phyloP scores from a whole-genome alignment of 2,329 filamentous ascomycete genomes.

The Apiospora malaysiana region DNA sequence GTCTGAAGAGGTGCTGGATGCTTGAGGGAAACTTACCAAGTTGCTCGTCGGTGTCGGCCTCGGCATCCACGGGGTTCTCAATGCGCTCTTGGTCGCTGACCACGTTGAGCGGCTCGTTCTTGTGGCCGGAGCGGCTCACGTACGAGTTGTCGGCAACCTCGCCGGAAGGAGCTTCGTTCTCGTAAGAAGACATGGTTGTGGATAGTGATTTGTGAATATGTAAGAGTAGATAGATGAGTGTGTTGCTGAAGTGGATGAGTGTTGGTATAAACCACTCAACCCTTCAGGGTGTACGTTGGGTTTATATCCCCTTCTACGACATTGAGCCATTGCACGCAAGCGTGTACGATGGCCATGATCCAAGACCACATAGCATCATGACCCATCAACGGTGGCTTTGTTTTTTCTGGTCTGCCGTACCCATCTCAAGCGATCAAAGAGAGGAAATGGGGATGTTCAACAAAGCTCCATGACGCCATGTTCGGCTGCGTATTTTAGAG shows the following conservation, averaged over 20 bases:
- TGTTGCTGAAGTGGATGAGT: slow-evolving; percentile 2
- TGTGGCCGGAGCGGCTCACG: slow-evolving; percentile 41
- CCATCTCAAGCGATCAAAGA: not conserved
- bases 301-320: not conserved
- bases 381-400: not conserved
- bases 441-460: not conserved
- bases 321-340: not conserved
- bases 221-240: too few relatives aligned
- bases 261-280: too few relatives aligned
- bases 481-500: not conserved
- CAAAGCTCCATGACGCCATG: slow-evolving; percentile 4
- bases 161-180: slow-evolving; percentile 33
- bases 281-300: not conserved
- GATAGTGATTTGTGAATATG: not conserved
- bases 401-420: not conserved
- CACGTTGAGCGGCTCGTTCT: slow-evolving; percentile 39
- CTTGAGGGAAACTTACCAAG: slow-evolving; percentile 37
- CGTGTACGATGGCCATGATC: not conserved
- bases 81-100: slow-evolving; percentile 40
- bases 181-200: slow-evolving; percentile 28
- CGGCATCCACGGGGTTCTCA: slow-evolving; percentile 41
- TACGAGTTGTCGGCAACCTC: slow-evolving; percentile 38
- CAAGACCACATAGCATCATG: not conserved
- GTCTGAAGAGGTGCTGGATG: too few relatives aligned
- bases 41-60: slow-evolving; percentile 42